phyloP scores from a whole-genome alignment of 106 monocot species.

The Allium sativum region DNA sequence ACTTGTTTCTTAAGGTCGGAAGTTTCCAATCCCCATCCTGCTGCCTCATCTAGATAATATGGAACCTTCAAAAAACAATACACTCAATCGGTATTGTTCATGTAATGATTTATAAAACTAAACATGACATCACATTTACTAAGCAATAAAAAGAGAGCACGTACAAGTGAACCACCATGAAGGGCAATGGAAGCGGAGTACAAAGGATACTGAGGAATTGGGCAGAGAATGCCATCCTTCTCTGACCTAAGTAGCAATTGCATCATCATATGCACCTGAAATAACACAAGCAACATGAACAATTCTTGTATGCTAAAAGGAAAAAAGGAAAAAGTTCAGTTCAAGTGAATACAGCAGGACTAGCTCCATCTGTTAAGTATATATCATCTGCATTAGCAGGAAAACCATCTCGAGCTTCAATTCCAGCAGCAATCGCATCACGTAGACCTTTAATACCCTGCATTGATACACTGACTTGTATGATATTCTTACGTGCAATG shows the following conservation, averaged over 20 bases:
- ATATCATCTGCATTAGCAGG: slow-evolving; percentile 88
- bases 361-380: slow-evolving; percentile 94
- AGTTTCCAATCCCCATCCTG: slow-evolving; percentile 87
- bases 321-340: too few relatives aligned
- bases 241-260: slow-evolving; percentile 74
- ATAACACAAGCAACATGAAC: not conserved
- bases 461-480: slow-evolving; percentile 1
- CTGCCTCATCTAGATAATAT: slow-evolving; percentile 83
- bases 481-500: not conserved
- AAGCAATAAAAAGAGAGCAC: not conserved
- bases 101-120: too few relatives aligned
- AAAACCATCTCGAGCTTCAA: slow-evolving; percentile 80
- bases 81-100: not conserved
- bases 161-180: slow-evolving; percentile 95
- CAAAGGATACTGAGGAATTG: slow-evolving; percentile 94
- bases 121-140: not conserved
- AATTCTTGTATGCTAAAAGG: too few relatives aligned
- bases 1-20: slow-evolving; percentile 85
- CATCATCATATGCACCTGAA: slow-evolving; percentile 99
- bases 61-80: slow-evolving; percentile 55
- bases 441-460: slow-evolving; percentile 94
- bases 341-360: slow-evolving; percentile 50
- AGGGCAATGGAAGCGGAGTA: slow-evolving; percentile 98
- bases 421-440: slow-evolving; percentile 89
- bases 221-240: slow-evolving; percentile 95